Conservation (phyloP, 306 rosid species). For the Elaeagnus macrophylla region DNA sequence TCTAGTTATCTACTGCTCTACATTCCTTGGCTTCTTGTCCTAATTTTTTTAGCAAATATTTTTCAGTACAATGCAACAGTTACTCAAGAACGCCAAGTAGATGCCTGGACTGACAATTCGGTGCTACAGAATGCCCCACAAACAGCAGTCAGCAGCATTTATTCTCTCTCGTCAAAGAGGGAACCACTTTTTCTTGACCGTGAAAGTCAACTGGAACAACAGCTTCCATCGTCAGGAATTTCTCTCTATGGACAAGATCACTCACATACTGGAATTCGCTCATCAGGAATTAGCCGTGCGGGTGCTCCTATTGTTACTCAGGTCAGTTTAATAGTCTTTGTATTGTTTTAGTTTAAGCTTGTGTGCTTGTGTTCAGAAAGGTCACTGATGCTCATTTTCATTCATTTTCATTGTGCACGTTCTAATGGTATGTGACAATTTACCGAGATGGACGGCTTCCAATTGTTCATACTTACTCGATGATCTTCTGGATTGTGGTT, state of each 20-base stretch:
- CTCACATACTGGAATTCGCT: slow-evolving; percentile 55
- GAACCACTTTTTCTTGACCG: slow-evolving; percentile 60
- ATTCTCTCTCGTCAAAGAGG: slow-evolving; percentile 48
- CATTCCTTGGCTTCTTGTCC: slow-evolving; percentile 6
- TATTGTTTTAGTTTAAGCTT: slow-evolving; percentile 9
- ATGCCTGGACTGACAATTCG: slow-evolving; percentile 61
- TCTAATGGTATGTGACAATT: not conserved
- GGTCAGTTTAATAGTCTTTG: slow-evolving; percentile 32
- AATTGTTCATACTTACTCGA: not conserved
- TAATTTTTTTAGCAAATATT: slow-evolving; percentile 16
- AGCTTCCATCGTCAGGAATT: slow-evolving; percentile 50
- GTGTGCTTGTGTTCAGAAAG: not conserved
- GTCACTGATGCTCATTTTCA: not conserved
- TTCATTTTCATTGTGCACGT: not conserved
- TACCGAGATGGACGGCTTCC: not conserved
- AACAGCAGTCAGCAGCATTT: slow-evolving; percentile 38
- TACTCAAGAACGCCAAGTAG: slow-evolving; percentile 64
- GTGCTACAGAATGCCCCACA: slow-evolving; percentile 53
- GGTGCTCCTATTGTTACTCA: slow-evolving; percentile 81
- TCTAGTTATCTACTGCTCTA: not conserved
- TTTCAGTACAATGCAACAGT: slow-evolving; percentile 43
- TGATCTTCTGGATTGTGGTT: not conserved
- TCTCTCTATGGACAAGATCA: slow-evolving; percentile 67
- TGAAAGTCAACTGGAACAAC: slow-evolving; percentile 64
- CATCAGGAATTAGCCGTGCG: slow-evolving; percentile 60